These are phyloP conservation scores for Phytopythium boreale DNA, from an alignment of 352 stramenopile genomes.

Conservation along the genomic window DNA sequence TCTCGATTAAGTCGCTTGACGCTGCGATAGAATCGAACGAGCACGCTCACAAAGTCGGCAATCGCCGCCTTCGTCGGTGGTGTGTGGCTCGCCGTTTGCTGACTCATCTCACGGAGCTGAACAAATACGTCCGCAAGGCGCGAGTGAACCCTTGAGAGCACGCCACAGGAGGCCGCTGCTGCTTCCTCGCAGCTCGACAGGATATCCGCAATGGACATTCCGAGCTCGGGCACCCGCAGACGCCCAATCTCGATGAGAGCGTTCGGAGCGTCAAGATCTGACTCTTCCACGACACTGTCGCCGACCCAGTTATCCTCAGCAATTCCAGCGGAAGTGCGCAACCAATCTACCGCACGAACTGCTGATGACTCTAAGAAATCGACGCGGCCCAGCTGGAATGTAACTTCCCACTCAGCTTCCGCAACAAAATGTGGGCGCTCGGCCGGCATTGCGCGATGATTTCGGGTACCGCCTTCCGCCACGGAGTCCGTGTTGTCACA, in stretches of 20 bases:
- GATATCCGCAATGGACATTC: neutral
- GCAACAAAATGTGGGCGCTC: neutral
- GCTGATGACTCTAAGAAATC: neutral
- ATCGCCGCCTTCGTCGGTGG: neutral
- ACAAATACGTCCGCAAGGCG: neutral
- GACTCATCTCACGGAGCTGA: neutral
- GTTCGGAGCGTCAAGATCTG: neutral
- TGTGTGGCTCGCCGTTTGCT: neutral
- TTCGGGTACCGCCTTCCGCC: neutral
- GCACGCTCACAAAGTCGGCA: neutral
- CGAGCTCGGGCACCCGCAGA: neutral
- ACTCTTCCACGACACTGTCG: neutral
- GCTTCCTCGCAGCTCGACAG: neutral
- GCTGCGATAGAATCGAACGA: neutral
- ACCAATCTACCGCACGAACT: neutral
- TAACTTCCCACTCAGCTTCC: neutral
- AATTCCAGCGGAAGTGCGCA: neutral
- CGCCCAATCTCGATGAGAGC: neutral
- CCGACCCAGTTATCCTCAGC: neutral
- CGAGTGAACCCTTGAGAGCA: no score
- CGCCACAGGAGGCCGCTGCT: neutral
- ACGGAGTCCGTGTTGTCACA: neutral
- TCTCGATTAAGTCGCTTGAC: no score
- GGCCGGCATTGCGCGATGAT: neutral
- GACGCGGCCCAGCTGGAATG: neutral